A percentile compares a stretch with the other conserved stretches of the same genome.
Conservation (phyloP, 2,329 filamentous ascomycete genomes). For the Clarireedia homoeocarpa region DNA sequence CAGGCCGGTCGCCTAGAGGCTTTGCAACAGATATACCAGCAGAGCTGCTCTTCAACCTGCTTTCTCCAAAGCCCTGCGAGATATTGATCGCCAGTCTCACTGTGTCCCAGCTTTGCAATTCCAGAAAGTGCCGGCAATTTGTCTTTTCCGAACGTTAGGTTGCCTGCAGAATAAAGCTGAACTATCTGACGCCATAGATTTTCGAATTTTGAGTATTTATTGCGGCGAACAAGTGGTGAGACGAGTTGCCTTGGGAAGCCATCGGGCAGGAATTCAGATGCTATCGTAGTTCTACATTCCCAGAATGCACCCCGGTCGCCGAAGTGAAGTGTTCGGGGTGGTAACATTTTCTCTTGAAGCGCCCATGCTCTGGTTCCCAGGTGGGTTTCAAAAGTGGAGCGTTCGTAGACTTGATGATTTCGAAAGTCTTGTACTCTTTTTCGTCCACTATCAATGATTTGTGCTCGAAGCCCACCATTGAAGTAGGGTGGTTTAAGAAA, state of each 20-base stretch:
- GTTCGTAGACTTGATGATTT: not conserved
- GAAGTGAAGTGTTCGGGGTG: constrained; percentile 10
- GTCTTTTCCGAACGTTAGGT: constrained; percentile 21
- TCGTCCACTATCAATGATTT: not conserved
- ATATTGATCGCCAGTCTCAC: constrained; percentile 12
- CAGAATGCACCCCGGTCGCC: constrained; percentile 8
- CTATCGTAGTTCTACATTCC: constrained; percentile 10
- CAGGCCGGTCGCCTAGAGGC: constrained; percentile 3
- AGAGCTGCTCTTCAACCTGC: constrained; percentile 12
- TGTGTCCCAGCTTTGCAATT: constrained; percentile 14
- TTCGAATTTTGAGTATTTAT: not conserved
- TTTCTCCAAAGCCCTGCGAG: constrained; percentile 16
- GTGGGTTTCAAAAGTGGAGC: not conserved
- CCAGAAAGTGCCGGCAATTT: constrained; percentile 17
- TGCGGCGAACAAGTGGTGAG: not conserved
- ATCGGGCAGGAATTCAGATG: constrained; percentile 11
- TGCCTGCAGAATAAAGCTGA: constrained; percentile 17
- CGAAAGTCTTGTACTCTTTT: not conserved
- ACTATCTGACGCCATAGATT: constrained; percentile 5
- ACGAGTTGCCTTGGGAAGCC: not conserved
- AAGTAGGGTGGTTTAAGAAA: not conserved
- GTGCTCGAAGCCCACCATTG: not conserved
- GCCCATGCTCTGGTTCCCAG: not conserved
- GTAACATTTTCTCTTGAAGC: not conserved
- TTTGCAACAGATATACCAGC: not conserved